Percentiles rank a stretch among this genome's conserved stretches.
These are phyloP conservation scores for Athelia sp. DNA, from an alignment of 1,284 basidiomycete genomes.

Conservation along the genomic window DNA sequence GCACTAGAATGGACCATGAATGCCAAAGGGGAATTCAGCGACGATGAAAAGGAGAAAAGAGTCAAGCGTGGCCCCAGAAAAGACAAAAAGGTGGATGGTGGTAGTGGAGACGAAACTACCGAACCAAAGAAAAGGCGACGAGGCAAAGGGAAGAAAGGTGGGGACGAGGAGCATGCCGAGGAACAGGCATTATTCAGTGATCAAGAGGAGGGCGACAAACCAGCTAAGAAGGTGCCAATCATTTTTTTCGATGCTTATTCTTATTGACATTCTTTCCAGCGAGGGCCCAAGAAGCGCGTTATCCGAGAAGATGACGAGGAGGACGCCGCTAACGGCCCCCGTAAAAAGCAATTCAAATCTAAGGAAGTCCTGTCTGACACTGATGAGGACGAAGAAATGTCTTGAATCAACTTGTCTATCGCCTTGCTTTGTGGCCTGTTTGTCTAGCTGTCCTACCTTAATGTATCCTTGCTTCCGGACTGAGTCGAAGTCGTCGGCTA, in stretches of 20 bases:
- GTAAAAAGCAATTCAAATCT: constrained; percentile 77
- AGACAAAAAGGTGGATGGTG: constrained; percentile 43
- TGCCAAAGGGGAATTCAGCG: constrained; percentile 56
- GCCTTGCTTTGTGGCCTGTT: neutral
- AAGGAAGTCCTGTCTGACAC: constrained; percentile 76
- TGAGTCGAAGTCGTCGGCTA: too few species aligned
- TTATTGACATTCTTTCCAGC: constrained; percentile 30
- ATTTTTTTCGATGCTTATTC: neutral
- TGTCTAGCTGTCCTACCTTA: neutral
- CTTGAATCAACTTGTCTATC: constrained; percentile 20
- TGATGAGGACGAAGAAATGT: constrained; percentile 71
- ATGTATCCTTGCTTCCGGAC: too few species aligned
- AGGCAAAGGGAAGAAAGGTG: constrained; percentile 41
- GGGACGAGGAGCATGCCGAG: constrained; percentile 40
- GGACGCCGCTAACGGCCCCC: constrained; percentile 41
- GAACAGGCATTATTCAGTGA: constrained; percentile 63
- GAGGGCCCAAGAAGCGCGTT: constrained; percentile 61
- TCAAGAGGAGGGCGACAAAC: constrained; percentile 60
- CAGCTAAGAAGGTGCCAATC: constrained; percentile 56
- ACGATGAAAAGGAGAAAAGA: constrained; percentile 70
- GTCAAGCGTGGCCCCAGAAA: constrained; percentile 51
- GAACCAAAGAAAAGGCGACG: constrained; percentile 53
- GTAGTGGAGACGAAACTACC: constrained; percentile 51
- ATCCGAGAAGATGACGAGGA: constrained; percentile 76
- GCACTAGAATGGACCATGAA: constrained; percentile 72